Base-by-base conservation (phyloP, 208 protist genomes). In the Angomonas ambiguus region DNA sequence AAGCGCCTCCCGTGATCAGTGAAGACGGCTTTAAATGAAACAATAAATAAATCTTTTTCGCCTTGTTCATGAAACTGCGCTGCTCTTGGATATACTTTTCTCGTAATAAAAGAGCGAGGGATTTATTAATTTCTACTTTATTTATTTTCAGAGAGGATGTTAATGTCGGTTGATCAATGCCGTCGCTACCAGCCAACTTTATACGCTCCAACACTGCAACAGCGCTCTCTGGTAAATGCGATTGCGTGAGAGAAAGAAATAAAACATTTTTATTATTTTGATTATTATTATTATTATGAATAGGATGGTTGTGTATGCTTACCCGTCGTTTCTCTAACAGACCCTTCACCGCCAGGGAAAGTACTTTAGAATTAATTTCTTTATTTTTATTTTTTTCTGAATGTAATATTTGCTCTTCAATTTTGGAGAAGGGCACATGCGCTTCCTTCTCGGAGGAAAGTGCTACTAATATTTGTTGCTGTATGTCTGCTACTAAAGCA, bases 1-100 rank as follows among this genome's bases (percentile, higher is more conserved):
- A 91, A 20, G 83, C 83, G 32, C 90, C 90, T 10, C 90, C 90
- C 0, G 90, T 95, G 0, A 95, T 82, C 25, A 77, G 66, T 27
- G 76, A 71, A 22, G 85, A 92, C 2, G 90, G 90, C 69, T 87
- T 77, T 48, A 95, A 70, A 69, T 93, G 72, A 65, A 81, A 86
- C 1, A 95, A 78, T 3, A 92, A 67, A 71, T 92, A 95, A 38
- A 95, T 82, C 25, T 79, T 74, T 64, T 91, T 88, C n/a, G 90
- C 83, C 0, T 82, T 76, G 59, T 93, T 95, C 13, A 83, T 87
- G 59, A 89, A 88, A 67, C 77, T 87, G 65, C 89, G 85, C 10
- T 77, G 78, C 70, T 91, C 83, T 67, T 92, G 78, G 30, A 95
- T 93, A 11, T 82, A 66, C 27, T 79, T 76, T 42, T 92, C 72